Percentiles rank a stretch among this genome's conserved stretches.
phyloP scores from a whole-genome alignment of 2,329 filamentous ascomycete genomes.

The Plectosphaerella plurivora region DNA sequence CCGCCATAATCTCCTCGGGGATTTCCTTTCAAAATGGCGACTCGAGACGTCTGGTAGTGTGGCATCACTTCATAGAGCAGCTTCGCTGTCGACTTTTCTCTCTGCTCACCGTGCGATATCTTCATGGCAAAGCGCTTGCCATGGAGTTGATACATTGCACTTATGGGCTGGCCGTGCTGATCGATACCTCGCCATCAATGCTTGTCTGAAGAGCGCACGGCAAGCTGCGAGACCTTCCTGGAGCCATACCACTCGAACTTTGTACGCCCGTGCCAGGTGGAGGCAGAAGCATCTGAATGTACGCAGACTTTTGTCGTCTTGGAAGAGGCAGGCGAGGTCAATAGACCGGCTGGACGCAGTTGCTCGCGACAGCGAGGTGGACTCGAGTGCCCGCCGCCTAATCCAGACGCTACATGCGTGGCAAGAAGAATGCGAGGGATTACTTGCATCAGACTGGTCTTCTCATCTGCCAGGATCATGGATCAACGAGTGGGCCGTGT shows the following conservation, averaged over 20 bases:
- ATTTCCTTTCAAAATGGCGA: background rate
- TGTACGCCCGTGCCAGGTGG: background rate
- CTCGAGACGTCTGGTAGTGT: background rate
- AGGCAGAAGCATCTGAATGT: background rate
- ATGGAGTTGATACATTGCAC: too few relatives aligned
- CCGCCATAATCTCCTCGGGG: too few relatives aligned
- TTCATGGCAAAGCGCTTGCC: too few relatives aligned
- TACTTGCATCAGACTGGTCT: background rate
- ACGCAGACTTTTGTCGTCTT: background rate
- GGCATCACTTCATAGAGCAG: too few relatives aligned
- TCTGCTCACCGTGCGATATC: too few relatives aligned
- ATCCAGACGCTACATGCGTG: constrained; percentile 3
- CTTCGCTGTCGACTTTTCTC: too few relatives aligned
- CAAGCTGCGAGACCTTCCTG: background rate
- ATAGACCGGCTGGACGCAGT: background rate
- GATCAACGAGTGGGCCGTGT: constrained; percentile 10
- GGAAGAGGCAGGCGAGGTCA: background rate
- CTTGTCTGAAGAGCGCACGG: background rate
- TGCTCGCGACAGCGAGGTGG: background rate
- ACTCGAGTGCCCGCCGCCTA: background rate
- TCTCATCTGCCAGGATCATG: constrained; percentile 7
- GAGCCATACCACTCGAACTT: background rate
- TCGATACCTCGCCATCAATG: background rate
- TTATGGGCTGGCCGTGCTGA: background rate
- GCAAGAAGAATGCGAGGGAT: constrained; percentile 5